phyloP scores from a whole-genome alignment of 2,329 filamentous ascomycete species.

The Sclerotinia borealis region DNA sequence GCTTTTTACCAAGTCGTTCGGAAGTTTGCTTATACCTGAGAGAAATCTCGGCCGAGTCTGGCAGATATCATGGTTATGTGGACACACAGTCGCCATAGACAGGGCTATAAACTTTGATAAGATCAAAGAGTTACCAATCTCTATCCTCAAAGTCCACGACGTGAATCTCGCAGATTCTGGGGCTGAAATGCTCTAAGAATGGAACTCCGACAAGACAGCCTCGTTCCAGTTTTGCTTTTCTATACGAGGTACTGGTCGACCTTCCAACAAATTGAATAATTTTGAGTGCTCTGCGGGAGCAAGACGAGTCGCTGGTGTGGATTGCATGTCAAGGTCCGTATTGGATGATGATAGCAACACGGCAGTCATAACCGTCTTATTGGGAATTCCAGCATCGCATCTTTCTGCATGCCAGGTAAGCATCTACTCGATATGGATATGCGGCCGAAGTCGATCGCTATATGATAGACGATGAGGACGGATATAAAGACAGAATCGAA shows the following conservation, averaged over 20 bases:
- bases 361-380: not conserved
- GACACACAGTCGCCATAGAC: not conserved
- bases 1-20: not conserved
- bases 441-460: not conserved
- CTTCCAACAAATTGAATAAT: not conserved
- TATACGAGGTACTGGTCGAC: not conserved
- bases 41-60: not conserved
- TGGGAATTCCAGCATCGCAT: not conserved
- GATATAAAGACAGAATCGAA: not conserved
- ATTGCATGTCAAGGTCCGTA: not conserved
- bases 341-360: not conserved
- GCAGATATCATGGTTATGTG: not conserved
- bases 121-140: not conserved
- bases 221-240: not conserved
- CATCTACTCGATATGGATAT: not conserved
- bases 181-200: not conserved
- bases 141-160: not conserved
- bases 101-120: not conserved
- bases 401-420: not conserved
- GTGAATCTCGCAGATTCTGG: not conserved
- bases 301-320: not conserved
- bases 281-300: not conserved
- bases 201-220: not conserved
- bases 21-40: not conserved
- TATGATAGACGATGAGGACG: not conserved